Conservation (phyloP, 805 yeast species). For the Pichia rugopelliculosa region DNA sequence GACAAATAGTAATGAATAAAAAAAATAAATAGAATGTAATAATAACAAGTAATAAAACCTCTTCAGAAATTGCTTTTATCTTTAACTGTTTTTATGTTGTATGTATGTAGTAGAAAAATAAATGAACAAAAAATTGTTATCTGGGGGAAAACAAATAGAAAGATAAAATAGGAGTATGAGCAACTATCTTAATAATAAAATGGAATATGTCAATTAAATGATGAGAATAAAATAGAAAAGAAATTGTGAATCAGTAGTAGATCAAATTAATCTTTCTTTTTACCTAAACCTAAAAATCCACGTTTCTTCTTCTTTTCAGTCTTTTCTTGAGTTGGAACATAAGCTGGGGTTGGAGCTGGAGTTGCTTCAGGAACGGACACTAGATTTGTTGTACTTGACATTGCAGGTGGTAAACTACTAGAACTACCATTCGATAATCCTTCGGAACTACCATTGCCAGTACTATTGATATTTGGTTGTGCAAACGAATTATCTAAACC, state of each 20-base stretch:
- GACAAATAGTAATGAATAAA: background rate
- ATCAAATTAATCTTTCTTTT: constrained; percentile 12
- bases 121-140: background rate
- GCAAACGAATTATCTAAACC: constrained; percentile 1
- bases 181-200: no score
- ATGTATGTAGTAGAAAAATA: no score
- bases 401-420: constrained; percentile 4
- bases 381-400: constrained; percentile 4
- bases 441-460: constrained; percentile 3
- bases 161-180: no score
- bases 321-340: constrained; percentile 38
- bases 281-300: constrained; percentile 65
- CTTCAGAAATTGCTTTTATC: no score
- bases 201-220: no score
- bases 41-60: no score
- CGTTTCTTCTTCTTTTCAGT: constrained; percentile 26
- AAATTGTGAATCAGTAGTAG: background rate
- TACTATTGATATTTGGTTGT: constrained; percentile 5
- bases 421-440: constrained; percentile 4
- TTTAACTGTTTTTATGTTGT: no score
- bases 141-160: no score
- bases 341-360: constrained; percentile 37
- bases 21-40: background rate
- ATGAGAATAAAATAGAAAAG: background rate
- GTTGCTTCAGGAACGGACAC: constrained; percentile 27